Percentiles rank a stretch among this genome's conserved stretches.
Evolutionary conservation across 1,284 basidiomycete genomes (phyloP).

Genomic region (Sporisorium exsertum): DNA sequence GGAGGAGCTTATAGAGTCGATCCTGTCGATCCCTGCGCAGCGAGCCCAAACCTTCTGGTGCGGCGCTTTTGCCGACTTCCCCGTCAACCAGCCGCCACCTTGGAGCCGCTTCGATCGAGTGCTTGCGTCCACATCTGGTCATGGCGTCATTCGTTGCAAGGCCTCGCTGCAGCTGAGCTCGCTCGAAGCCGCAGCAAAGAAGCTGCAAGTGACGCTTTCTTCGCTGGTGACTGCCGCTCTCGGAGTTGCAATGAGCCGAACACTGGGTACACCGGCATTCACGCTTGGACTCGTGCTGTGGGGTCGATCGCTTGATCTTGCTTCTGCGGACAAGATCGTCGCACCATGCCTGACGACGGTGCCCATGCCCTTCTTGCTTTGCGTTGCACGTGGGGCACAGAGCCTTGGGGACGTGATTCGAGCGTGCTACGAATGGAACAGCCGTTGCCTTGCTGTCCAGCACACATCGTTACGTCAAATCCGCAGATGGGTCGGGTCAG

Average conservation of each 20-base stretch:
- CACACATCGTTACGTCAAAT: constrained; percentile 25
- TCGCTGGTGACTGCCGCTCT: constrained; percentile 11
- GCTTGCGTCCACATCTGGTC: not conserved
- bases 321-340: constrained; percentile 13
- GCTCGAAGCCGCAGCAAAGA: constrained; percentile 4
- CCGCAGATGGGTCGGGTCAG: constrained; percentile 12
- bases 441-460: constrained; percentile 13
- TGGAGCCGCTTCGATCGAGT: constrained; percentile 3
- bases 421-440: constrained; percentile 14
- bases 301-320: constrained; percentile 13
- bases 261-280: constrained; percentile 10
- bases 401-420: not conserved
- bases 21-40: constrained; percentile 3
- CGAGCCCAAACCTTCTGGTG: constrained; percentile 13
- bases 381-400: not conserved
- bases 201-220: constrained; percentile 12
- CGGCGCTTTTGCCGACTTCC: constrained; percentile 11
- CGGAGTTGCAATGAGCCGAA: constrained; percentile 6
- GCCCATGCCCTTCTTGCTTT: constrained; percentile 8
- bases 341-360: constrained; percentile 10
- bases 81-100: not conserved
- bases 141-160: constrained; percentile 1
- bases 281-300: constrained; percentile 14
- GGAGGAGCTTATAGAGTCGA: constrained; percentile 8
- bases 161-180: constrained; percentile 5